A percentile compares a stretch with the other conserved stretches of the same genome.
Conservation (phyloP, 2,329 filamentous ascomycete species). For the Acarospora socialis region DNA sequence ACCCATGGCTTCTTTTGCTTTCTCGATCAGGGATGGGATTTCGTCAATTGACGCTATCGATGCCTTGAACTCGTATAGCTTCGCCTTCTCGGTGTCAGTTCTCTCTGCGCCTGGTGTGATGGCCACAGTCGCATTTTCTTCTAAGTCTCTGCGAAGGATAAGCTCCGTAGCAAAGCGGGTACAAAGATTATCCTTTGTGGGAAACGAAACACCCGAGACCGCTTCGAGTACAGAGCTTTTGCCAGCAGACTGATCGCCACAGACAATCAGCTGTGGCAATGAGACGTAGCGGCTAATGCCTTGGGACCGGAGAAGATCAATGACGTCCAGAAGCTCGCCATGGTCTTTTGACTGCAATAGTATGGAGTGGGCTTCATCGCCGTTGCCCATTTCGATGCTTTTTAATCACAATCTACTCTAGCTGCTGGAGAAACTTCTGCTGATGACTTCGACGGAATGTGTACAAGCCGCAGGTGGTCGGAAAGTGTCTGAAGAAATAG, state of each 20-base stretch:
- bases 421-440: too few relatives aligned
- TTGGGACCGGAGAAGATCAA: slow-evolving; percentile 40
- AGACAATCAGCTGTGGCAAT: slow-evolving; percentile 48
- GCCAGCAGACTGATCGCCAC: slow-evolving; percentile 49
- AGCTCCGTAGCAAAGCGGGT: slow-evolving; percentile 50
- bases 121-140: slow-evolving; percentile 34
- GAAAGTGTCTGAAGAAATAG: too few relatives aligned
- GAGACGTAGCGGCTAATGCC: slow-evolving; percentile 36
- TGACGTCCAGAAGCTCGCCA: slow-evolving; percentile 41
- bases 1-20: slow-evolving; percentile 33
- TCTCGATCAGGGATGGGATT: slow-evolving; percentile 17
- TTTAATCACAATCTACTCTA: too few relatives aligned
- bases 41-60: slow-evolving; percentile 16
- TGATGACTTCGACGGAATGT: too few relatives aligned
- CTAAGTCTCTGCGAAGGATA: slow-evolving; percentile 35
- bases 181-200: slow-evolving; percentile 44
- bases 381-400: too few relatives aligned
- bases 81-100: slow-evolving; percentile 33
- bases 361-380: too few relatives aligned
- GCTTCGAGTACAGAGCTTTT: slow-evolving; percentile 44
- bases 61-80: slow-evolving; percentile 30
- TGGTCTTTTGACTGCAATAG: slow-evolving; percentile 39
- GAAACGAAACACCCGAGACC: slow-evolving; percentile 48
- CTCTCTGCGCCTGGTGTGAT: slow-evolving; percentile 42
- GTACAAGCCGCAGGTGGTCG: too few relatives aligned